Base-by-base conservation (phyloP, 495 filamentous ascomycete genomes). In the Melanomma pulvis-pyrius region DNA sequence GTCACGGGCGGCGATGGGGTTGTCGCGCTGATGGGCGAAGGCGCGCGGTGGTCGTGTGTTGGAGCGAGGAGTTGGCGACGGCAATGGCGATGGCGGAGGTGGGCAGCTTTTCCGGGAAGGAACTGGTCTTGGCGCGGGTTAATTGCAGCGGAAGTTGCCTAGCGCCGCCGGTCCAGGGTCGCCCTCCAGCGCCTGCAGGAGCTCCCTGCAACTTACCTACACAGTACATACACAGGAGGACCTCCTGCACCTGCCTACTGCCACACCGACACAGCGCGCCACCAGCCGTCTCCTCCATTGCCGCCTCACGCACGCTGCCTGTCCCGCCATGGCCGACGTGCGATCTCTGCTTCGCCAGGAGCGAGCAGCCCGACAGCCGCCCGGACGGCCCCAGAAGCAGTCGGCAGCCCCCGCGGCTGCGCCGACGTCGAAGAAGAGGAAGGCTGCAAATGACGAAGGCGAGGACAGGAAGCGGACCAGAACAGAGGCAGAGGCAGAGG, bases 311-410 rank as follows among this genome's bases (percentile, higher is more conserved):
- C 17, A 11, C 29, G 19, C 56, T 22, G 22, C n/a, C 25, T 49
- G 17, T 36, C 15, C 29, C 32, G 48, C 39, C 53, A 96, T 96
- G 92, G 85, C 92, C 65, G 91, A 96, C 74, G 88, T 92, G 17
- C 89, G 92, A 48, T 85, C 91, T 21, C 82, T 96, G 19, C 85
- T 96, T 49, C 88, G 91, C 69, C 89, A 86, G 74, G 90, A 96
- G 77, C 88, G 92, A 71, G 71, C 71, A 50, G 54, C 71, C 56
- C 88, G 92, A 76, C 88, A 71, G 83, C 87, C 34, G 77, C 78
- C 58, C 89, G 89, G 71, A 83, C 87, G 0, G 78, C 83, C 64
- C 78, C 82, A 29, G 85, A 87, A 41, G 85, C 82, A 61, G 78
- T 90, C 7, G 72, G 83, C 57, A 88, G 87, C 62, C 8, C 66